Base-by-base conservation (phyloP, 1,284 basidiomycete genomes). In the Austroboletus rostrupii region DNA sequence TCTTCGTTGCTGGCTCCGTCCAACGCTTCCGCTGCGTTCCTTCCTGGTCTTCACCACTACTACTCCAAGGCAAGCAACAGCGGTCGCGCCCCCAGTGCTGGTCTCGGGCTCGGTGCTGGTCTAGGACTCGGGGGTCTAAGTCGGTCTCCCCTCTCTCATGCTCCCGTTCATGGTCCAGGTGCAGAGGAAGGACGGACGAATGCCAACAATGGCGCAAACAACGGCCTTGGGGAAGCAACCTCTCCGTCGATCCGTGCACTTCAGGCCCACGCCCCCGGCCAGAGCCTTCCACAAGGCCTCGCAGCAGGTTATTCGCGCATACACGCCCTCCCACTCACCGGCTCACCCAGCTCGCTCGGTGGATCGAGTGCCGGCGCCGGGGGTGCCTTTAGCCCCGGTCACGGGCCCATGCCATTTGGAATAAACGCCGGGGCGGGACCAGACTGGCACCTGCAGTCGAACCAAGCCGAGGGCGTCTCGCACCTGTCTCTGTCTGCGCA, bases 291-390 rank as follows among this genome's bases (percentile, higher is more conserved):
- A 1, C 90, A 92, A 55, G 90, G 90, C 33, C 74, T 93, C 21
- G 90, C 90, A 0, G 90, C 90, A 0, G 91, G 91, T 3, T 85
- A 90, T 64, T 91, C 88, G 40, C 76, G 90, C 41, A 85, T 93
- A 53, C 90, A 93, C 59, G 83, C 90, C 1, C 67, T 83, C 20
- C 85, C 82, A 0, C 78, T 78, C 16, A 66, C 72, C 49, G 57
- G 78, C 62, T 60, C 76, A 1, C 64, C 67, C 20, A 42, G 64
- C 36, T 68, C 67, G 3, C 35, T 64, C 31, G 60, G 62, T 1
- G 55, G 61, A 0, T 67, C 65, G 19, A 66, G 62, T 45, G 53
- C 54, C 17, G 62, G 62, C 8, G 65, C 49, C 0, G 61, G 52
- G 0, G 53, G 59, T 8, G 58, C 63, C 3, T 65, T 65, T 47